Evolutionary conservation across 1,284 basidiomycete species (phyloP), one percentile per base, ranked within the genome.

Genomic region (Apiotrichum siamense): DNA sequence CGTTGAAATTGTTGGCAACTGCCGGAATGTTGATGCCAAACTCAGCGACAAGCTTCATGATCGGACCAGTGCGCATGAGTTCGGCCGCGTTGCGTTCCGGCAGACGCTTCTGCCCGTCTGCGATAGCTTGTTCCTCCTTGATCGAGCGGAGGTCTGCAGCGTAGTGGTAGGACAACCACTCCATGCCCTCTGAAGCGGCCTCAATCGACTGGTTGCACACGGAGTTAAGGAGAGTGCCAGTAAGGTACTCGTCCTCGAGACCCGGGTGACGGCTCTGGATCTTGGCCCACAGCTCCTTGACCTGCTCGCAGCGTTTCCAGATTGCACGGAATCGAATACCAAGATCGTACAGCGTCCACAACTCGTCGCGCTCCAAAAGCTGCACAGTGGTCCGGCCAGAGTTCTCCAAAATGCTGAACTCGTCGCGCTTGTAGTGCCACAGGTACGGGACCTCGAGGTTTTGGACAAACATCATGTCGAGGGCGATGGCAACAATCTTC

Each of bases 381-480:
- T 88, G 84, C 0, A 70, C 63, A 0, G 60, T 59, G 20, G 47
- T 60, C 41, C 58, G 60, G 11, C 70, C 70, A 36, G 66, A 61
- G 47, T 66, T 61, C 50, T 72, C 70, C 20, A 72, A 51, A 2
- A 67, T 51, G 45, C 65, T 64, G 44, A 72, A 67, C 1, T 57
- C 60, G 42, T 98, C 96, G 44, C 88, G 83, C 65, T 90, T 88
- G 77, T 97, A 90, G 25, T 85, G 83, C 84, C 87, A 97, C 58
- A 99, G 84, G 72, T 92, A 96, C 0, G 96, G 91, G 9, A 96
- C 91, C 69, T 99, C 96, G 59, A 88, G 72, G 58, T 88, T 82
- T 47, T 92, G 83, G 47, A 90, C 77, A 71, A 97, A 92, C 57
- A 98, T 80, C 70, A 85, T 88, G 38, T 84, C 81, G 33, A 99